A percentile compares a stretch with the other conserved stretches of the same genome.
phyloP scores from a whole-genome alignment of 2,329 filamentous ascomycete species.

The Beauveria sp. region DNA sequence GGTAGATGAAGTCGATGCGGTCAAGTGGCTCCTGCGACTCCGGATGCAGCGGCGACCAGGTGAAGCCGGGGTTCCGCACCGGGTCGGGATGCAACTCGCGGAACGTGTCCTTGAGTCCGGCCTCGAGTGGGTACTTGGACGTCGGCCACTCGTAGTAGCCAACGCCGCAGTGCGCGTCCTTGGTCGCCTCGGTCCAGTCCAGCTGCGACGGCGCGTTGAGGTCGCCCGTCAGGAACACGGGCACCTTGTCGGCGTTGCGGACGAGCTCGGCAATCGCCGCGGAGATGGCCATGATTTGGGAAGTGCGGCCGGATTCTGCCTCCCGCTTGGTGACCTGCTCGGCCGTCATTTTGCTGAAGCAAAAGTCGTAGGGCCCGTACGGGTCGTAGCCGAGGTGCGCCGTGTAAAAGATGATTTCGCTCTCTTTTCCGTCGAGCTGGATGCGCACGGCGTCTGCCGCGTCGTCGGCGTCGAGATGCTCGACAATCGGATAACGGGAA shows the following conservation, averaged over 20 bases:
- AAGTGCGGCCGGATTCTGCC: constrained; percentile 28
- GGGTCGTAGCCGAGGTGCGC: constrained; percentile 30
- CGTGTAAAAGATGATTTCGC: constrained; percentile 28
- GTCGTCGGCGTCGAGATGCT: constrained; percentile 20
- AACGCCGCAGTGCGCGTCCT: constrained; percentile 29
- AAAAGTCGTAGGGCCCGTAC: constrained; percentile 37
- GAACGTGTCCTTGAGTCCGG: constrained; percentile 33
- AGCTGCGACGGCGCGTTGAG: constrained; percentile 38
- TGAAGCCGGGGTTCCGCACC: constrained; percentile 23
- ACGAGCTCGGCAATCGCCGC: constrained; percentile 25
- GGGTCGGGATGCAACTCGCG: constrained; percentile 30
- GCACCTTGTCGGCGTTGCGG: constrained; percentile 22
- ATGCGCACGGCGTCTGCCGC: constrained; percentile 26
- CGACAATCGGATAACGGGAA: constrained; percentile 31
- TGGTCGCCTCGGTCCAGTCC: constrained; percentile 29
- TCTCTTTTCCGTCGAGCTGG: constrained; percentile 24
- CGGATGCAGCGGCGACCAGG: constrained; percentile 35
- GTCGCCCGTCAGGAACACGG: constrained; percentile 33
- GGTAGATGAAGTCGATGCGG: constrained; percentile 36
- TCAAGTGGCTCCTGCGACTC: constrained; percentile 30
- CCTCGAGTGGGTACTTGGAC: constrained; percentile 25
- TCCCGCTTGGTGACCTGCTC: constrained; percentile 28
- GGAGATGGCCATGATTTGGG: constrained; percentile 29
- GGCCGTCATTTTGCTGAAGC: constrained; percentile 27
- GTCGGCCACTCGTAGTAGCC: constrained; percentile 31